These are phyloP conservation scores for Pythium pyrilobum DNA, from an alignment of 352 stramenopile genomes.

Conservation along the genomic window DNA sequence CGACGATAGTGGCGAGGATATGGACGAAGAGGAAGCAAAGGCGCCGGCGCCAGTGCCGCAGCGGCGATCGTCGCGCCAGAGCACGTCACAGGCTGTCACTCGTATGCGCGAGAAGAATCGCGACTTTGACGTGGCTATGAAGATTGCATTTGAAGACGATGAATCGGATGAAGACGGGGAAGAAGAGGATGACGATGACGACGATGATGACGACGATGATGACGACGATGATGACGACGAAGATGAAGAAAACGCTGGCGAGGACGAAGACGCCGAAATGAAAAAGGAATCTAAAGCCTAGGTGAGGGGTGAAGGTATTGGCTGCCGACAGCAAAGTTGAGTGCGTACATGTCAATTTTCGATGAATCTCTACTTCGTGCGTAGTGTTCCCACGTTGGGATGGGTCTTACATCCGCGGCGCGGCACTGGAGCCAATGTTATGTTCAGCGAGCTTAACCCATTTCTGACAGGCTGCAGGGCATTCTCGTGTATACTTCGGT, in stretches of 20 bases:
- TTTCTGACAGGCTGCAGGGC: too few species aligned
- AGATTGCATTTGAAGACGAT: slow-evolving; percentile 42
- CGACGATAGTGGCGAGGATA: slow-evolving; percentile 5
- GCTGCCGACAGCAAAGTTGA: too few species aligned
- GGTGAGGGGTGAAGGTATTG: too few species aligned
- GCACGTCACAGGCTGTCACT: slow-evolving; percentile 48
- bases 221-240: slow-evolving; percentile 11
- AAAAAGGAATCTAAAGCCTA: slow-evolving; percentile 22
- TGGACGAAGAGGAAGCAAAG: slow-evolving; percentile 7
- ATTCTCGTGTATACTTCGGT: too few species aligned
- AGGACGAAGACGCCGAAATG: slow-evolving; percentile 22
- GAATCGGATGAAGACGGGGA: slow-evolving; percentile 30
- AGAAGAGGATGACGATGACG: slow-evolving; percentile 18
- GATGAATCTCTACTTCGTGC: too few species aligned
- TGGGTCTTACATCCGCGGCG: too few species aligned
- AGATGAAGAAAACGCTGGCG: slow-evolving; percentile 6
- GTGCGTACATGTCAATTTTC: too few species aligned
- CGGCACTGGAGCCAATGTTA: too few species aligned
- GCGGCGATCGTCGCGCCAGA: slow-evolving; percentile 42
- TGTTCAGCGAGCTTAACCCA: too few species aligned
- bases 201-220: neutral
- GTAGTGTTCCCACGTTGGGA: too few species aligned
- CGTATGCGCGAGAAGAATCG: slow-evolving; percentile 55
- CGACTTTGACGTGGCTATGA: slow-evolving; percentile 52
- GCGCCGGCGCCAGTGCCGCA: slow-evolving; percentile 16